Percentiles rank a stretch among this genome's conserved stretches.
Evolutionary conservation across 2,329 filamentous ascomycete species (phyloP).

Genomic region (Allantophomopsis cytisporea): DNA sequence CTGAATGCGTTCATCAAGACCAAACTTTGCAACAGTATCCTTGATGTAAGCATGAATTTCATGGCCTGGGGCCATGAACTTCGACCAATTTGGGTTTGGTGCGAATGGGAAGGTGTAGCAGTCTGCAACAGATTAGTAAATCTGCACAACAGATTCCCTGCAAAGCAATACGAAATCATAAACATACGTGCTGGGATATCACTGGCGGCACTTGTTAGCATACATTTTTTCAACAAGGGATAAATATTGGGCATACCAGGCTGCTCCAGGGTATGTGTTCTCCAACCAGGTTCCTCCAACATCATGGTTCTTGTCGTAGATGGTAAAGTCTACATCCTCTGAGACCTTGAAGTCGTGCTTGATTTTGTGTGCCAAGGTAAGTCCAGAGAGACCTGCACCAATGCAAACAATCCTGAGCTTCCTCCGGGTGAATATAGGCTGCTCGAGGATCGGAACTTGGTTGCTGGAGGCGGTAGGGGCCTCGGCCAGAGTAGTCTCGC

Average conservation of each 20-base stretch:
- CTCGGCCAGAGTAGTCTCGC: background rate
- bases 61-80: constrained; percentile 51
- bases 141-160: no score
- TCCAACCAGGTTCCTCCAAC: constrained; percentile 36
- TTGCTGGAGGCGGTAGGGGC: background rate
- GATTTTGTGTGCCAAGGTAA: constrained; percentile 21
- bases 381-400: constrained; percentile 9
- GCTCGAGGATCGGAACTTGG: constrained; percentile 1
- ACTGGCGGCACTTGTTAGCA: constrained; percentile 28
- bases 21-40: constrained; percentile 33
- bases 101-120: constrained; percentile 47
- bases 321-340: constrained; percentile 23
- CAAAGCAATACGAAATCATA: no score
- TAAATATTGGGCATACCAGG: background rate
- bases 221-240: background rate
- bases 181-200: constrained; percentile 47
- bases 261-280: constrained; percentile 21
- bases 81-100: constrained; percentile 42
- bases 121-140: constrained; percentile 1
- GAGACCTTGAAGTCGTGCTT: constrained; percentile 3
- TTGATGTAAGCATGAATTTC: constrained; percentile 39
- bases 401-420: constrained; percentile 8
- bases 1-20: constrained; percentile 37
- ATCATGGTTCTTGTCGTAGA: constrained; percentile 34
- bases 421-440: constrained; percentile 1